Conservation (phyloP, 192 early-diverging fungal species). For the Linnemannia exigua region DNA sequence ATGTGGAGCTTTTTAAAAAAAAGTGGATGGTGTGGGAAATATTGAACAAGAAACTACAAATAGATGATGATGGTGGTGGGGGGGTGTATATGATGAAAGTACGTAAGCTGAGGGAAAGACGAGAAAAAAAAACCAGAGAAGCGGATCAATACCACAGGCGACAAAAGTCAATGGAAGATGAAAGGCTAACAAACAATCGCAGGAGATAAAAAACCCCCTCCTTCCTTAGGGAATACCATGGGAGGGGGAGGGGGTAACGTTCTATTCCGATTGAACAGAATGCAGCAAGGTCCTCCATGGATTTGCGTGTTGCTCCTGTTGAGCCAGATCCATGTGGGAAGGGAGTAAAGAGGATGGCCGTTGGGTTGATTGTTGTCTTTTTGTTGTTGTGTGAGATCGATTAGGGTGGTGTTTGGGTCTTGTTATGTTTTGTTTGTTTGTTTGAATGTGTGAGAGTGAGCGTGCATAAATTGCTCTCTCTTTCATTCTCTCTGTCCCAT, state of each 20-base stretch:
- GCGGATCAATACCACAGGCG: no score
- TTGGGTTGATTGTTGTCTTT: not conserved
- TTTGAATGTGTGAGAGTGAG: not conserved
- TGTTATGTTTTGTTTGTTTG: not conserved
- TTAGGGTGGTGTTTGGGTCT: not conserved
- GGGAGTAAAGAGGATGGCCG: not conserved
- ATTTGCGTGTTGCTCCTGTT: not conserved
- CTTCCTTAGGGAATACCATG: not conserved
- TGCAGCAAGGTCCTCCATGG: not conserved
- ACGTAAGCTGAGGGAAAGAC: not conserved
- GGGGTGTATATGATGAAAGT: no score
- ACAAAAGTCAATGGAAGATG: not conserved
- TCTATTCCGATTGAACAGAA: not conserved
- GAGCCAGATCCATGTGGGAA: not conserved
- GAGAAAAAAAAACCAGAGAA: not conserved
- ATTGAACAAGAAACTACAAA: not conserved
- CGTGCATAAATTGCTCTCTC: slow-evolving; percentile 3
- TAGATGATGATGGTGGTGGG: not conserved
- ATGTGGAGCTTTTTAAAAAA: no score
- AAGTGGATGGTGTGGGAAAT: not conserved
- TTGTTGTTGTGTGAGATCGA: not conserved
- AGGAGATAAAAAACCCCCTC: not conserved
- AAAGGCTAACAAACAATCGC: not conserved
- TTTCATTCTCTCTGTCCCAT: not conserved
- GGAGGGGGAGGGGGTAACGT: no score